Evolutionary conservation across 305 asterid genomes (phyloP).

Genomic region (Fraxinus nigra): DNA sequence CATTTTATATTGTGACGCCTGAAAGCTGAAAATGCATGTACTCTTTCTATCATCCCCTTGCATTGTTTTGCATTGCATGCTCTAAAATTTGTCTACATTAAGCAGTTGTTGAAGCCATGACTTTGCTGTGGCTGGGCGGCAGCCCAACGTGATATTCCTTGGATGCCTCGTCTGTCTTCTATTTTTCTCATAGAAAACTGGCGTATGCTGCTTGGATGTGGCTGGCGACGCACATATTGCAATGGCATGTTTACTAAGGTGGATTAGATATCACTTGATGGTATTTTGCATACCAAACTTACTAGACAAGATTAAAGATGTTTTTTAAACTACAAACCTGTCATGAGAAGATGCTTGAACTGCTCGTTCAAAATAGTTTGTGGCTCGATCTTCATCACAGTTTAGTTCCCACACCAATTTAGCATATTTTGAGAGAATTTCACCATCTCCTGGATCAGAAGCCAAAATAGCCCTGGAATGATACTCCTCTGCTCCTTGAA

Average conservation of each 20-base stretch:
- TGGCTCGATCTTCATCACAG: slow-evolving; percentile 56
- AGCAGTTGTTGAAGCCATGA: slow-evolving; percentile 51
- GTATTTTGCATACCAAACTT: background rate
- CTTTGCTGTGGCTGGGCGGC: slow-evolving; percentile 26
- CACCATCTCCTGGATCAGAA: slow-evolving; percentile 78
- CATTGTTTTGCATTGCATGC: background rate
- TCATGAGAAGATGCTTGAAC: slow-evolving; percentile 54
- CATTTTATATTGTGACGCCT: background rate
- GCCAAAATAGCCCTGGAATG: slow-evolving; percentile 82
- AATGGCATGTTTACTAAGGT: background rate
- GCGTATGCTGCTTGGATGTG: slow-evolving; percentile 83
- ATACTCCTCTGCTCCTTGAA: slow-evolving; percentile 64
- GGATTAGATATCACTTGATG: background rate
- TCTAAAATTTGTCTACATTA: slow-evolving; percentile 7
- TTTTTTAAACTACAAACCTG: slow-evolving; percentile 43
- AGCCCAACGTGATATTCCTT: background rate
- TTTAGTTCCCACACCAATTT: slow-evolving; percentile 71
- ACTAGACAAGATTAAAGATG: background rate
- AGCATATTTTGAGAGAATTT: slow-evolving; percentile 69
- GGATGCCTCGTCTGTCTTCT: slow-evolving; percentile 33
- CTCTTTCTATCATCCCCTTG: background rate
- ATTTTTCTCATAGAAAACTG: slow-evolving; percentile 68
- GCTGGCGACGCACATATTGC: slow-evolving; percentile 40
- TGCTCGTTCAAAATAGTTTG: slow-evolving; percentile 64
- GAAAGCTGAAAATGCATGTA: background rate